phyloP scores from a whole-genome alignment of 768 basidiomycete species.

The Hericium alpestre region DNA sequence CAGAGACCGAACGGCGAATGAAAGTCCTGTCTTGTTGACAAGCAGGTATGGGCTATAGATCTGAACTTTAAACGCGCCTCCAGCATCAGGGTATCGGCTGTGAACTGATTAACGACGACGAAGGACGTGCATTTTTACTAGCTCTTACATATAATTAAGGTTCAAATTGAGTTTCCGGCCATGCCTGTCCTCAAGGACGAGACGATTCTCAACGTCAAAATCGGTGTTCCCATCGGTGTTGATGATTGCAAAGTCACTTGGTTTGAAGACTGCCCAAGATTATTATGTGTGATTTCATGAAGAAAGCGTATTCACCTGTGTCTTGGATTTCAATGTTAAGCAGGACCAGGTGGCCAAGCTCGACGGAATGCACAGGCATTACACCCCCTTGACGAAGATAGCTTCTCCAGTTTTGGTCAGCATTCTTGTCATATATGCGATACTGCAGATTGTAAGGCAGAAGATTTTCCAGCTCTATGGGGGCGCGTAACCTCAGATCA shows the following conservation, averaged over 20 bases:
- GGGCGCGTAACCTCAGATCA: conserved; percentile 78
- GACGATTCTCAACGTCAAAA: conserved; percentile 66
- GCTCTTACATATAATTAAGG: conserved; percentile 80
- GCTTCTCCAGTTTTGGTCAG: conserved; percentile 88
- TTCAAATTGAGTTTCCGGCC: conserved; percentile 71
- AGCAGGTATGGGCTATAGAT: conserved; percentile 86
- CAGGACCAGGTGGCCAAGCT: conserved; percentile 79
- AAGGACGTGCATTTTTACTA: background rate
- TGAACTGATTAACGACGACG: background rate
- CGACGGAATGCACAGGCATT: conserved; percentile 94
- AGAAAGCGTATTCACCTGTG: conserved; percentile 45
- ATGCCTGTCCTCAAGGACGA: conserved; percentile 62
- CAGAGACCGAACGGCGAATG: conserved; percentile 62
- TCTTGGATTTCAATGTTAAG: conserved; percentile 89
- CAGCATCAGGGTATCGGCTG: conserved; percentile 77
- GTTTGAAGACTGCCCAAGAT: conserved; percentile 58
- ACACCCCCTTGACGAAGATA: conserved; percentile 88
- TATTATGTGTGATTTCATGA: background rate
- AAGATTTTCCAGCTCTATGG: conserved; percentile 91
- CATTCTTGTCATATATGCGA: conserved; percentile 93
- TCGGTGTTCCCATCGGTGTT: conserved; percentile 88
- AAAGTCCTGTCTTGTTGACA: conserved; percentile 85
- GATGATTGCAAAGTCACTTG: conserved; percentile 96
- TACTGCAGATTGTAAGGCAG: conserved; percentile 91
- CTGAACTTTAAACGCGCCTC: conserved; percentile 93